Evolutionary conservation across 2,329 filamentous ascomycete species (phyloP).

Genomic region (Penicillium glabrum): DNA sequence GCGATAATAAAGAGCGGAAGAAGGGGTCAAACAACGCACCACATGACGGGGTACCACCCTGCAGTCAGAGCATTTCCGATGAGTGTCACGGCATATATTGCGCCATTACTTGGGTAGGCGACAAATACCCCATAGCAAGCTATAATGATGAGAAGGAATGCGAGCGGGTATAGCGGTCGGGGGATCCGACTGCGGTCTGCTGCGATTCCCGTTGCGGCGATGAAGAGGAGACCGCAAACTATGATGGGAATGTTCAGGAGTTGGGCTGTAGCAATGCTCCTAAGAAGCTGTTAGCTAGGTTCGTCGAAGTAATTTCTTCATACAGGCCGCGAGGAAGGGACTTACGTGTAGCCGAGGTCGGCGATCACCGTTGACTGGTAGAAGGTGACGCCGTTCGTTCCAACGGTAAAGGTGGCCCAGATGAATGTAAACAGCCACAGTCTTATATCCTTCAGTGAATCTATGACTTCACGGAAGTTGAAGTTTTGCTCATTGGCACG

Average conservation of each 20-base stretch:
- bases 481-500: slow-evolving; percentile 43
- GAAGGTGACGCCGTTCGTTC: slow-evolving; percentile 46
- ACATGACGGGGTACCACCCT: slow-evolving; percentile 52
- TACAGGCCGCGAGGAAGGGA: background rate
- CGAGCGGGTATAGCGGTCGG: slow-evolving; percentile 45
- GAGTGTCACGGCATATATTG: slow-evolving; percentile 49
- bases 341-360: slow-evolving; percentile 45
- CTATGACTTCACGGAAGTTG: slow-evolving; percentile 39
- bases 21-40: slow-evolving; percentile 16
- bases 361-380: slow-evolving; percentile 46
- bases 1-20: too few relatives aligned
- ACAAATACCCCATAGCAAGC: slow-evolving; percentile 49
- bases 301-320: background rate
- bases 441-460: slow-evolving; percentile 41
- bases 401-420: slow-evolving; percentile 50
- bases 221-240: slow-evolving; percentile 44
- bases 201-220: slow-evolving; percentile 31
- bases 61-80: slow-evolving; percentile 46
- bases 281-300: slow-evolving; percentile 13
- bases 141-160: slow-evolving; percentile 45
- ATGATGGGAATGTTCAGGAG: slow-evolving; percentile 53
- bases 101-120: slow-evolving; percentile 48
- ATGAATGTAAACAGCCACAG: slow-evolving; percentile 49
- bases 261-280: slow-evolving; percentile 48
- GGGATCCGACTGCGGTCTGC: slow-evolving; percentile 47